Evolutionary conservation across 164 flowering plant species (phyloP).

Genomic region (Buxus sempervirens): DNA sequence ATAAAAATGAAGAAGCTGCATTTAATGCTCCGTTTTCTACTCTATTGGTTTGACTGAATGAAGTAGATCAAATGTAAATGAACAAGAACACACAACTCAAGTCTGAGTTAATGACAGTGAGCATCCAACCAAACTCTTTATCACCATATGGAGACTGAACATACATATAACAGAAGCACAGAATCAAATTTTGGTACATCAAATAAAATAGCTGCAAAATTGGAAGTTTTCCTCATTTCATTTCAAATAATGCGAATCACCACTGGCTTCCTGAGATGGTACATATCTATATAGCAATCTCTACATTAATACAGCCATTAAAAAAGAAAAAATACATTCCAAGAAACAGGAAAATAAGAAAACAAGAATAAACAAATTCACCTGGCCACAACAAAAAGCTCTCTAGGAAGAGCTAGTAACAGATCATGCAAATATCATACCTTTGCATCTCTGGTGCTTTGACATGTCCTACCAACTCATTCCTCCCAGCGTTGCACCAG

Average conservation of each 20-base stretch:
- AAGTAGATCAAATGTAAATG: not conserved
- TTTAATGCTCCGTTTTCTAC: not conserved
- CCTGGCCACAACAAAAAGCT: conserved; percentile 15
- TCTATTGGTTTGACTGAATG: not conserved
- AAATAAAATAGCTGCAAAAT: conserved; percentile 9
- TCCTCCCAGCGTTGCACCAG: not conserved
- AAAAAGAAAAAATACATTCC: conserved; percentile 24
- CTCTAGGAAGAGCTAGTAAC: conserved; percentile 22
- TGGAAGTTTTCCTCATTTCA: conserved; percentile 15
- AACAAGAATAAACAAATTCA: conserved; percentile 47
- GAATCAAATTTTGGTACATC: too few relatives aligned
- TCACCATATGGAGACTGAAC: not conserved
- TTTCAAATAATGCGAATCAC: conserved; percentile 15
- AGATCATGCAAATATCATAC: conserved; percentile 22
- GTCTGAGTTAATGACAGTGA: not conserved
- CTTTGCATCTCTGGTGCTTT: conserved; percentile 19
- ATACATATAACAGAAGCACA: not conserved
- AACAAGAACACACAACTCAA: too few relatives aligned
- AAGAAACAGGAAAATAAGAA: conserved; percentile 13
- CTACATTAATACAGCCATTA: conserved; percentile 28
- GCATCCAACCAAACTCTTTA: not conserved
- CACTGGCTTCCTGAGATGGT: conserved; percentile 24
- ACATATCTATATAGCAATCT: conserved; percentile 32
- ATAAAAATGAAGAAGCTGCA: not conserved
- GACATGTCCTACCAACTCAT: conserved; percentile 11